Conservation (phyloP, 1,139 yeast species). For the Ogataea hybrid region DNA sequence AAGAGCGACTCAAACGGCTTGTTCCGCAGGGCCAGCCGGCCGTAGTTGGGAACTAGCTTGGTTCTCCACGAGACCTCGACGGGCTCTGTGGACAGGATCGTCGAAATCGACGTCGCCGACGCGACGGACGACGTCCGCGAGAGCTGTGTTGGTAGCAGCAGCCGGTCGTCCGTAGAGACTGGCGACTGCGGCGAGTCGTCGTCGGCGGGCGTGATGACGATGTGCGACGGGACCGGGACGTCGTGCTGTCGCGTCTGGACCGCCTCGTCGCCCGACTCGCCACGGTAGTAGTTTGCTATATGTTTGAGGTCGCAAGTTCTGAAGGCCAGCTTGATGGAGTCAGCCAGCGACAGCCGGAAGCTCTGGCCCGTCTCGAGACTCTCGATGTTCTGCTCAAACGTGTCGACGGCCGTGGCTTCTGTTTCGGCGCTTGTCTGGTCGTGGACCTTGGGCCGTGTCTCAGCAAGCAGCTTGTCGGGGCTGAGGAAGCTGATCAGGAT, state of each 20-base stretch:
- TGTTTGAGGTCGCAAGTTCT: constrained; percentile 19
- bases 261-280: background rate
- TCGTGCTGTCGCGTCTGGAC: background rate
- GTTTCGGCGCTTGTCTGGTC: constrained; percentile 3
- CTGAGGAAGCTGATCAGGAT: constrained; percentile 32
- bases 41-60: constrained; percentile 26
- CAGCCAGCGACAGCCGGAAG: constrained; percentile 28
- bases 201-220: constrained; percentile 15
- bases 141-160: constrained; percentile 1
- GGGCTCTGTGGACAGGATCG: constrained; percentile 11
- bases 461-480: constrained; percentile 16
- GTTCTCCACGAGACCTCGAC: constrained; percentile 10
- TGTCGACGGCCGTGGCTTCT: constrained; percentile 11
- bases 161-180: background rate
- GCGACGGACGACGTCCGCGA: constrained; percentile 10
- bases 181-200: constrained; percentile 5
- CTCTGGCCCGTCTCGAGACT: constrained; percentile 27
- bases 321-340: constrained; percentile 29
- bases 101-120: constrained; percentile 15
- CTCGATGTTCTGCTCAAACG: constrained; percentile 24
- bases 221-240: constrained; percentile 8
- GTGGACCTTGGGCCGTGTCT: background rate
- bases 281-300: constrained; percentile 8
- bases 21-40: constrained; percentile 10
- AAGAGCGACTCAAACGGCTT: constrained; percentile 22